Evolutionary conservation across 2,329 filamentous ascomycete species (phyloP).

Genomic region (Sphaerulina musiva): DNA sequence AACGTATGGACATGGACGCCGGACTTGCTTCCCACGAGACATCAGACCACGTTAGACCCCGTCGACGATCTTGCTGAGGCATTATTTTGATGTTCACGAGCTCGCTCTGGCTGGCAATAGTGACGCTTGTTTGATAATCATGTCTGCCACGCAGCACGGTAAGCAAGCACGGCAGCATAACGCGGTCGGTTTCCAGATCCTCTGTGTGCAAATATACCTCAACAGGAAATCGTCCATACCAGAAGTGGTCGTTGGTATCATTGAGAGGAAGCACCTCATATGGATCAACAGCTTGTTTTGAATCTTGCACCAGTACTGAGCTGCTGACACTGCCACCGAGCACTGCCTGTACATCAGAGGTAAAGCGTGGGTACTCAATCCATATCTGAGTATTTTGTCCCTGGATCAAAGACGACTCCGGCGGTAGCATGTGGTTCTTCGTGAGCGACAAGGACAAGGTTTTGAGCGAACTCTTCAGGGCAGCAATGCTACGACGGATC

Average conservation of each 20-base stretch:
- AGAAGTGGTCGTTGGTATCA: conserved; percentile 68
- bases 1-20: conserved; percentile 58
- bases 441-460: conserved; percentile 78
- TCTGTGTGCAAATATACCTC: conserved; percentile 68
- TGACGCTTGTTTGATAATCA: conserved; percentile 63
- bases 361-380: conserved; percentile 68
- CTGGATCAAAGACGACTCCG: conserved; percentile 59
- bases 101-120: conserved; percentile 73
- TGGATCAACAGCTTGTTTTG: conserved; percentile 36
- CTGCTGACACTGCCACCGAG: conserved; percentile 51
- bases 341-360: conserved; percentile 63
- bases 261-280: conserved; percentile 66
- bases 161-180: conserved; percentile 66
- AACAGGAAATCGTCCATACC: conserved; percentile 70
- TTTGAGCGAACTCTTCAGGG: conserved; percentile 44
- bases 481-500: conserved; percentile 10
- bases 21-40: conserved; percentile 69
- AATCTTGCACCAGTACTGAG: conserved; percentile 18
- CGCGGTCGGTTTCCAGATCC: conserved; percentile 60
- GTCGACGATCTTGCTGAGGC: conserved; percentile 40
- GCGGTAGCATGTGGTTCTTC: conserved; percentile 66
- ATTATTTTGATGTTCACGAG: conserved; percentile 69
- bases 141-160: conserved; percentile 65
- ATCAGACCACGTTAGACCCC: conserved; percentile 72
- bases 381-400: conserved; percentile 75